Conservation (phyloP, 768 basidiomycete genomes). For the Hericium rajendrae region DNA sequence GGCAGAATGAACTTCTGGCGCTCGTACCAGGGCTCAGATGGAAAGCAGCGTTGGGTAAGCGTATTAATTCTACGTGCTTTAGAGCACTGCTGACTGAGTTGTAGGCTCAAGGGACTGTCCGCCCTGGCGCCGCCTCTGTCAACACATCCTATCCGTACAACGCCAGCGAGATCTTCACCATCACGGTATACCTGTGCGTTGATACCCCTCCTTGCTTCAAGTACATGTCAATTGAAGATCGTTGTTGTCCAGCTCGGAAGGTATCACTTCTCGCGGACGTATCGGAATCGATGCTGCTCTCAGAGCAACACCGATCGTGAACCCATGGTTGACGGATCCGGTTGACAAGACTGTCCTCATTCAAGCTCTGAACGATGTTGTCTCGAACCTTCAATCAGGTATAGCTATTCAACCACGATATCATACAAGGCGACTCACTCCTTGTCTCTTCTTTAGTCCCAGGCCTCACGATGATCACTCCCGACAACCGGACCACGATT, state of each 20-base stretch:
- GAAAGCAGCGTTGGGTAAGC: conserved; percentile 38
- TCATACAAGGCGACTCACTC: not conserved
- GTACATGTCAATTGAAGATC: not conserved
- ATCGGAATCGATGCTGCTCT: conserved; percentile 48
- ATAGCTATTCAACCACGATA: conserved; percentile 8
- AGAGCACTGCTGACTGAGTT: not conserved
- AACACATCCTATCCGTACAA: conserved; percentile 44
- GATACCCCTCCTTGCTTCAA: not conserved
- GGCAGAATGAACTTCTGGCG: conserved; percentile 59
- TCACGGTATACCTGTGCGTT: conserved; percentile 48
- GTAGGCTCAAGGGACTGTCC: conserved; percentile 53
- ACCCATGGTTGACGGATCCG: conserved; percentile 53
- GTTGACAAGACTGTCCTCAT: conserved; percentile 44
- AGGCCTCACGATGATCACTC: conserved; percentile 46
- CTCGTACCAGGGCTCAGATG: conserved; percentile 36
- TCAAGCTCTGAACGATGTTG: conserved; percentile 39
- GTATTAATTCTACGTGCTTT: too few species aligned
- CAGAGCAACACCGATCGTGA: conserved; percentile 35
- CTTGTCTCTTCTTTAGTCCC: conserved; percentile 25
- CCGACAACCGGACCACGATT: conserved; percentile 49
- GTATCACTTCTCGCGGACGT: conserved; percentile 52
- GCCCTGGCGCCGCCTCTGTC: conserved; percentile 47
- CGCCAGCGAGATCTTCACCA: conserved; percentile 45
- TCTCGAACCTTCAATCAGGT: conserved; percentile 34
- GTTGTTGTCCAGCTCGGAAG: conserved; percentile 33